A percentile compares a stretch with the other conserved stretches of the same genome.
Conservation (phyloP, 2,329 filamentous ascomycete species). For the Penicillium sp. region DNA sequence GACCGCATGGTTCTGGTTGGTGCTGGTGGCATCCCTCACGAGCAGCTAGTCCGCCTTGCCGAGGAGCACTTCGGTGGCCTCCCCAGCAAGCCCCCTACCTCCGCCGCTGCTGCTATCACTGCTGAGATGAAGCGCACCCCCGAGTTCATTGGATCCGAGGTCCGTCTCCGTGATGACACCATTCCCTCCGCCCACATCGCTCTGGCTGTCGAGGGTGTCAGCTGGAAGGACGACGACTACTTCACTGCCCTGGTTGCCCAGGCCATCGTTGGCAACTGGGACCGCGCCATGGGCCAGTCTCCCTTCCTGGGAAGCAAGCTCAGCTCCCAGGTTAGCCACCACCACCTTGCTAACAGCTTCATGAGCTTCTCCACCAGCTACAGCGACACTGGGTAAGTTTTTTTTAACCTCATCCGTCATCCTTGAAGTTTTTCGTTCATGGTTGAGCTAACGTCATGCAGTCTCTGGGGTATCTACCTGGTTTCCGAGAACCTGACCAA, state of each 20-base stretch:
- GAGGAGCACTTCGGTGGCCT: constrained; percentile 92
- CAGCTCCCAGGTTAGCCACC: constrained; percentile 88
- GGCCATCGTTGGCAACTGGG: constrained; percentile 99
- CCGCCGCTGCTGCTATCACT: constrained; percentile 70
- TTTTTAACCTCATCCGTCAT: background rate
- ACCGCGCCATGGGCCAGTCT: constrained; percentile 97
- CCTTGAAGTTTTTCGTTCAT: background rate
- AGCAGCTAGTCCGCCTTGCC: constrained; percentile 91
- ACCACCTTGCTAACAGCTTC: constrained; percentile 98
- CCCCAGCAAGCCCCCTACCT: constrained; percentile 74
- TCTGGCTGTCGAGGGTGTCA: constrained; percentile 97
- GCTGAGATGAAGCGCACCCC: constrained; percentile 82
- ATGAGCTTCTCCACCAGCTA: constrained; percentile 99
- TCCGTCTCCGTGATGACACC: constrained; percentile 93
- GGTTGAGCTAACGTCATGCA: constrained; percentile 42
- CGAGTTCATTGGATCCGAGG: constrained; percentile 95
- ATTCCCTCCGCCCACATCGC: constrained; percentile 97
- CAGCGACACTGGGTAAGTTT: constrained; percentile 91
- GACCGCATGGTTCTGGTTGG: constrained; percentile 99
- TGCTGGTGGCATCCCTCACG: constrained; percentile 90
- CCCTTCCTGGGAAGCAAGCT: constrained; percentile 98
- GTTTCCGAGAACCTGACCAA: constrained; percentile 85
- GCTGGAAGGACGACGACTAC: constrained; percentile 99
- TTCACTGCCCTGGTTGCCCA: constrained; percentile 97
- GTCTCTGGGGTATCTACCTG: constrained; percentile 99